Evolutionary conservation across 352 stramenopile species (phyloP).

Genomic region (Phytophthora hybrid): DNA sequence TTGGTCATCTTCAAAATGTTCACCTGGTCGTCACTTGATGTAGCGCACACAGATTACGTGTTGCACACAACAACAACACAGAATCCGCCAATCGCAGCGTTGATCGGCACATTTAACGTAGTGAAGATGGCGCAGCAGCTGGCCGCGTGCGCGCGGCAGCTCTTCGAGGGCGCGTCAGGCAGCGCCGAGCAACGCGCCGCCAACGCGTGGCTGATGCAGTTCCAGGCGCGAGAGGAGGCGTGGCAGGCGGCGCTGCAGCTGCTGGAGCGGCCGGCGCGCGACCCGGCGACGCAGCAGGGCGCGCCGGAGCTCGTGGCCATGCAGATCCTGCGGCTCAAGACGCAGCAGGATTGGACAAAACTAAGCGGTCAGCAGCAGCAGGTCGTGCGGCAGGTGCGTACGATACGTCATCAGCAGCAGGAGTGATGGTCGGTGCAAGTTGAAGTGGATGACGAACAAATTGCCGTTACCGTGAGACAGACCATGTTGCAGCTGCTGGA

Average conservation of each 20-base stretch:
- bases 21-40: not conserved
- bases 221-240: constrained; percentile 64
- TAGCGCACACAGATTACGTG: not conserved
- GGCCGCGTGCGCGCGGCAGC: constrained; percentile 59
- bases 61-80: not conserved
- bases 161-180: constrained; percentile 71
- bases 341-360: constrained; percentile 54
- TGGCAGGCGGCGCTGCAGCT: constrained; percentile 68
- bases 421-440: constrained; percentile 7
- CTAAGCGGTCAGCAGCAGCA: constrained; percentile 48
- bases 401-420: not conserved
- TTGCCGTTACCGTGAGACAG: constrained; percentile 32
- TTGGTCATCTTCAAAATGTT: constrained; percentile 41
- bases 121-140: constrained; percentile 61
- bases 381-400: constrained; percentile 54
- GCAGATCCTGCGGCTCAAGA: constrained; percentile 79
- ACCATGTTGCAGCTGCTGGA: constrained; percentile 58
- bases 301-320: constrained; percentile 67
- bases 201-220: constrained; percentile 77
- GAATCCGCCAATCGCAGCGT: constrained; percentile 14
- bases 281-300: constrained; percentile 27
- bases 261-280: constrained; percentile 44
- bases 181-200: constrained; percentile 60
- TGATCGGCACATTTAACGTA: constrained; percentile 1
- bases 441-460: constrained; percentile 11